Evolutionary conservation across 257 asterid species (phyloP).

Genomic region (Scutellaria barbata): DNA sequence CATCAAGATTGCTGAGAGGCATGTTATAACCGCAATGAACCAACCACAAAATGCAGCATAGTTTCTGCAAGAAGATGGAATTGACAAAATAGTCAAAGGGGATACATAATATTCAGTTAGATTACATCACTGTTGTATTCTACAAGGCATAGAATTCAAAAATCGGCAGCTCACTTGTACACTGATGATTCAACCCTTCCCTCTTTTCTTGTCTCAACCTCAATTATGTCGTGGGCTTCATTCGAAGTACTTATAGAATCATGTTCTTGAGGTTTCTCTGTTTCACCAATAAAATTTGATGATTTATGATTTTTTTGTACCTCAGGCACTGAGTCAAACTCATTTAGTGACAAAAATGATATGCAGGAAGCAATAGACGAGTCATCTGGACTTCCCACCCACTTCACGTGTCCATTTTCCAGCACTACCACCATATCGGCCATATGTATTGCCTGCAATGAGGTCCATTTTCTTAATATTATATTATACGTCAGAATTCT

Average conservation of each 20-base stretch:
- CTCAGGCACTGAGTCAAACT: conserved; percentile 44
- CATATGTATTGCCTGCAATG: conserved; percentile 72
- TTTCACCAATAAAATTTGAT: conserved; percentile 41
- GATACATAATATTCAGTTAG: neutral
- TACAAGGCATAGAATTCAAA: conserved; percentile 5
- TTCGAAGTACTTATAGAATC: conserved; percentile 46
- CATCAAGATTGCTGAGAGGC: conserved; percentile 85
- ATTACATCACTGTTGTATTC: neutral
- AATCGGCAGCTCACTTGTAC: conserved; percentile 72
- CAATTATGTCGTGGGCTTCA: conserved; percentile 56
- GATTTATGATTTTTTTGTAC: conserved; percentile 38
- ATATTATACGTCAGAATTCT: neutral
- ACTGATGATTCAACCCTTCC: conserved; percentile 83
- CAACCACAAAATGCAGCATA: conserved; percentile 92
- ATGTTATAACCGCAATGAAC: conserved; percentile 62
- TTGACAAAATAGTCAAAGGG: conserved; percentile 26
- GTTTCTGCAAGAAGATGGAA: conserved; percentile 55
- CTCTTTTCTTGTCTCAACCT: conserved; percentile 78
- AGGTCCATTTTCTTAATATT: neutral
- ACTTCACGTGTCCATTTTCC: conserved; percentile 83
- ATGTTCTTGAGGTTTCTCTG: conserved; percentile 47
- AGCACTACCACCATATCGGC: conserved; percentile 81
- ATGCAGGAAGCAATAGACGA: conserved; percentile 57
- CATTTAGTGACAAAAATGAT: conserved; percentile 59
- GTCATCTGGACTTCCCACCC: conserved; percentile 77